Base-by-base conservation (phyloP, 2,329 filamentous ascomycete species). In the Xylaria sp. region DNA sequence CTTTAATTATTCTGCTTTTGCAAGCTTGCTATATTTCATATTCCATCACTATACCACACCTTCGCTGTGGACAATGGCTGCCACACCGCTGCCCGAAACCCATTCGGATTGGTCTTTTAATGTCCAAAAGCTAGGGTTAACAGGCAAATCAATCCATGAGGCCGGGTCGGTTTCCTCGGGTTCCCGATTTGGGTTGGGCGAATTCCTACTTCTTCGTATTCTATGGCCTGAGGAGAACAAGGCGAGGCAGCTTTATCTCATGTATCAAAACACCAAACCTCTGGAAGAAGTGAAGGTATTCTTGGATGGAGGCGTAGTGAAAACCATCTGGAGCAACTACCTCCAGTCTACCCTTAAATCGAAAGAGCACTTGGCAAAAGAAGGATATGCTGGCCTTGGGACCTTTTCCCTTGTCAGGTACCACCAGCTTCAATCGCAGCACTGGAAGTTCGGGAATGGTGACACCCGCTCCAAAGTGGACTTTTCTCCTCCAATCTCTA, bases 361-460 rank as follows among this genome's bases (percentile, higher is more conserved):
- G n/a, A n/a, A n/a, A n/a, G n/a, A n/a, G n/a, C n/a, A n/a, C n/a
- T n/a, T n/a, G n/a, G n/a, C n/a, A n/a, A n/a, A n/a, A n/a, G n/a
- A n/a, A n/a, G n/a, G n/a, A n/a, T n/a, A n/a, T n/a, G n/a, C n/a
- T n/a, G n/a, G n/a, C n/a, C 57, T 60, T 49, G 12, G 25, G 33
- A 49, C 43, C 8, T 60, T 60, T 49, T 60, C 57, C 4, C 57
- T 60, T 18, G 57, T 60, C 25, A 60, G 28, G 20, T 60, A 60
- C 43, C 57, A 60, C 28, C 57, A 60, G 41, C 25, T n/a, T 20
- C 57, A 60, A 36, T 36, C 57, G 9, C 1, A 36, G 18, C 8
- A 15, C 10, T 8, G 33, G 9, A 15, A 4, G 0, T 36, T 6
- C 28, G 4, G 13, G 8, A 10, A 13, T 1, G 9, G 13, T 23